Evolutionary conservation across 2,329 filamentous ascomycete genomes (phyloP).

Genomic region (Pseudodiploospora longispora): DNA sequence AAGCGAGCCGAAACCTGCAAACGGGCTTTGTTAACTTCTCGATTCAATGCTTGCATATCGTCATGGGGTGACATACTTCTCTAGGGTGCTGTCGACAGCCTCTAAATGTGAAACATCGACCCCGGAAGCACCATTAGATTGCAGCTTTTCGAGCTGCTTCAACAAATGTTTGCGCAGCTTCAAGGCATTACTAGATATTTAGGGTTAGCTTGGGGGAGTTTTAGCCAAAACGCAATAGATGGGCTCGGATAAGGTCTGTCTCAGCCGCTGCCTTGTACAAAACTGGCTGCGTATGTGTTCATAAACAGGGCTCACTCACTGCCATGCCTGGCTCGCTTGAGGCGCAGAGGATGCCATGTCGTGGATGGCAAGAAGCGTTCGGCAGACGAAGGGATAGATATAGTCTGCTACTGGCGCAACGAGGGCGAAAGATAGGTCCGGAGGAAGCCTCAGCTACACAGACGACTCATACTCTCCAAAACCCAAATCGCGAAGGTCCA

Average conservation of each 20-base stretch:
- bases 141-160: slow-evolving; percentile 36
- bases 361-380: not conserved
- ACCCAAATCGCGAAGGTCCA: slow-evolving; percentile 19
- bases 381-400: not conserved
- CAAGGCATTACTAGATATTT: slow-evolving; percentile 28
- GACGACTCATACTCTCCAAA: slow-evolving; percentile 27
- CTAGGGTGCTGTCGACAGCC: slow-evolving; percentile 33
- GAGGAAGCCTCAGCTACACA: slow-evolving; percentile 16
- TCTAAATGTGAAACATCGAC: slow-evolving; percentile 36
- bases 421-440: not conserved
- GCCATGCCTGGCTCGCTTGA: slow-evolving; percentile 30
- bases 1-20: slow-evolving; percentile 59
- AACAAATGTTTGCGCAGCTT: slow-evolving; percentile 35
- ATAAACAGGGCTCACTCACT: slow-evolving; percentile 22
- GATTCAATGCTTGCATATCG: no score
- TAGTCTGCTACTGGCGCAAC: slow-evolving; percentile 1
- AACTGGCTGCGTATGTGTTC: not conserved
- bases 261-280: not conserved
- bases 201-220: slow-evolving; percentile 6
- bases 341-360: slow-evolving; percentile 10
- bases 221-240: not conserved
- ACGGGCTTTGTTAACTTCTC: not conserved
- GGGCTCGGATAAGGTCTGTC: not conserved
- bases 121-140: slow-evolving; percentile 24
- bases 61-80: slow-evolving; percentile 23